A percentile compares a stretch with the other conserved stretches of the same genome.
phyloP scores from a whole-genome alignment of 106 monocot genomes.

The Dendrobium catenatum region DNA sequence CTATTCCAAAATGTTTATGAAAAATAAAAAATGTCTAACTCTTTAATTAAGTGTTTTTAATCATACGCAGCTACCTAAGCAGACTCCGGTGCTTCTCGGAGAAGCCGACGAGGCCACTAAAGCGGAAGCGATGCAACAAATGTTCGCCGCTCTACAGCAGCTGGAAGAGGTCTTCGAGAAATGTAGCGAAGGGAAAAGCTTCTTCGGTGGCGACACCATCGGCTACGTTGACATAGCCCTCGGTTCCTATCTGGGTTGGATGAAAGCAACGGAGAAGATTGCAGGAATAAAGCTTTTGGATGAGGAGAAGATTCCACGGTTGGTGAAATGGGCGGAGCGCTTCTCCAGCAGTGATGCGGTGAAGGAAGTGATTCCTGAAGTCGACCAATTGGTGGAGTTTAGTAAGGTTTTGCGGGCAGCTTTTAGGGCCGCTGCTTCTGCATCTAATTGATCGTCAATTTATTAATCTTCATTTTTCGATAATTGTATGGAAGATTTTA shows the following conservation, averaged over 20 bases:
- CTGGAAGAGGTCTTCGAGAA: conserved; percentile 34
- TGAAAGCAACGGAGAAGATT: conserved; percentile 18
- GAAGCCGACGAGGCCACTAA: conserved; percentile 13
- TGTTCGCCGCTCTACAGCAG: conserved; percentile 10
- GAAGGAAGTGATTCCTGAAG: conserved; percentile 29
- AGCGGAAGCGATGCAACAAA: conserved; percentile 3
- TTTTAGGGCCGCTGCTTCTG: not conserved
- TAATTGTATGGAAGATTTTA: too few relatives aligned
- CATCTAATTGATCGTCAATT: too few relatives aligned
- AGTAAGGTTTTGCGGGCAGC: not conserved
- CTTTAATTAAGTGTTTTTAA: too few relatives aligned
- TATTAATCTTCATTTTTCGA: too few relatives aligned
- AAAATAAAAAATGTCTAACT: too few relatives aligned
- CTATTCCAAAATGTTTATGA: too few relatives aligned
- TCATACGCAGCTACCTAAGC: not conserved
- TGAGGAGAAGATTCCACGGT: conserved; percentile 16
- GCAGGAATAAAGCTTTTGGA: conserved; percentile 16
- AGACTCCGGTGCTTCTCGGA: not conserved
- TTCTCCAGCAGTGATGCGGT: conserved; percentile 21
- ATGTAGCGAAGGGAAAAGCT: conserved; percentile 36
- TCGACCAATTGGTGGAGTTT: conserved; percentile 21
- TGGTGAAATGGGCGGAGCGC: conserved; percentile 27
- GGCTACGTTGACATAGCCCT: conserved; percentile 43
- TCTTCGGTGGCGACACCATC: conserved; percentile 40
- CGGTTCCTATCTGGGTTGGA: conserved; percentile 25